phyloP scores from a whole-genome alignment of 345 rosid species.

The Punica granatum region DNA sequence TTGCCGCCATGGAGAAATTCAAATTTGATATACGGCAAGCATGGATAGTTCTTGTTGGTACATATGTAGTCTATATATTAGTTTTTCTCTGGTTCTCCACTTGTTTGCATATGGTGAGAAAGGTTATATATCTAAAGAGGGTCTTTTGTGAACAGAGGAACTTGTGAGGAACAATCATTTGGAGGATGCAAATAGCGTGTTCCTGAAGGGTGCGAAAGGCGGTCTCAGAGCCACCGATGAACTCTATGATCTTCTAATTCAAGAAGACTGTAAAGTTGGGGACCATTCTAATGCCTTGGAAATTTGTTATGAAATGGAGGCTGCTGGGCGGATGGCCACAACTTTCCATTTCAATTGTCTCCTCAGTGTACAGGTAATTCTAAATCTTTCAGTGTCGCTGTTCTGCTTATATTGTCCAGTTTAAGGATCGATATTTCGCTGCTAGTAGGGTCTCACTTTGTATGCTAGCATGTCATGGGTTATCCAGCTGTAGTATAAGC shows the following conservation, averaged over 20 bases:
- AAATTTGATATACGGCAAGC: constrained; percentile 77
- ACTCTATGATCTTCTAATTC: constrained; percentile 78
- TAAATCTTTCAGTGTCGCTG: constrained; percentile 10
- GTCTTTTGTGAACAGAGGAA: constrained; percentile 47
- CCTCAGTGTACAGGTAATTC: constrained; percentile 84
- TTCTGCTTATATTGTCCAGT: constrained; percentile 1
- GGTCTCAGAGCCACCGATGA: constrained; percentile 79
- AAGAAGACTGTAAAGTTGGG: constrained; percentile 83
- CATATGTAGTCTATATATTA: neutral
- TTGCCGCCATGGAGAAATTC: constrained; percentile 79
- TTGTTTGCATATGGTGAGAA: neutral
- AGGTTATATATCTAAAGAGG: neutral
- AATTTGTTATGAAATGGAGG: constrained; percentile 91
- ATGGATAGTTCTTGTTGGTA: constrained; percentile 93
- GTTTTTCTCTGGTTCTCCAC: neutral
- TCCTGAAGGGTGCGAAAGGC: constrained; percentile 74
- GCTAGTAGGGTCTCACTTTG: neutral
- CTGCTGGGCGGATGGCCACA: constrained; percentile 89
- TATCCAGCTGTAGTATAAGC: neutral
- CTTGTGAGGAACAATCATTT: constrained; percentile 60
- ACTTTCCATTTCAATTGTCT: constrained; percentile 95
- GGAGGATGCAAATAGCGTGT: constrained; percentile 84
- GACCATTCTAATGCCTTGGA: constrained; percentile 96
- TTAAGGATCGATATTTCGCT: neutral
- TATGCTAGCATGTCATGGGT: neutral